phyloP scores from a whole-genome alignment of 495 filamentous ascomycete species.

The Hypoxylon perforatum region DNA sequence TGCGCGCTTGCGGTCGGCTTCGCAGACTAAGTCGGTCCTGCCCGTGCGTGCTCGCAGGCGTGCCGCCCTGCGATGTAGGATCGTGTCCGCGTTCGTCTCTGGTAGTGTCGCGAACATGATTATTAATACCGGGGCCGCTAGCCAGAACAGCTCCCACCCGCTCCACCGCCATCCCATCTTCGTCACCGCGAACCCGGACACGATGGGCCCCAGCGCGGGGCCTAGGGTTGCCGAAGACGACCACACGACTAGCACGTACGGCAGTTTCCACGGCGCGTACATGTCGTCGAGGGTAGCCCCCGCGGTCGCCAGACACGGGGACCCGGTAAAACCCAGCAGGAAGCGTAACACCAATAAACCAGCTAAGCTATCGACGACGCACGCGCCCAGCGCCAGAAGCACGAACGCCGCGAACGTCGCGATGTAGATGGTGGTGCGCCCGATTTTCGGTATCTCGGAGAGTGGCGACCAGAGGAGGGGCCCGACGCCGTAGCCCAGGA shows the following conservation, averaged over 20 bases:
- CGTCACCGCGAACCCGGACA: slow-evolving; percentile 66
- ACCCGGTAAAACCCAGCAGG: slow-evolving; percentile 77
- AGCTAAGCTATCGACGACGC: slow-evolving; percentile 74
- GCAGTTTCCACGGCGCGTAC: slow-evolving; percentile 72
- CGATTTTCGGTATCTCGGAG: slow-evolving; percentile 74
- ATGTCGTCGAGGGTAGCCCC: slow-evolving; percentile 87
- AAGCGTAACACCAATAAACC: slow-evolving; percentile 79
- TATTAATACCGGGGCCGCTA: slow-evolving; percentile 57
- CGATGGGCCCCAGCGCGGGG: slow-evolving; percentile 64
- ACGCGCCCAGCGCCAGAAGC: slow-evolving; percentile 78
- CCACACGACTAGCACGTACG: slow-evolving; percentile 76
- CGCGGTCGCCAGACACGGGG: slow-evolving; percentile 81
- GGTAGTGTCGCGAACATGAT: slow-evolving; percentile 56
- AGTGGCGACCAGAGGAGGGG: slow-evolving; percentile 59
- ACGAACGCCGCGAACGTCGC: slow-evolving; percentile 74
- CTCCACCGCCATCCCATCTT: slow-evolving; percentile 63
- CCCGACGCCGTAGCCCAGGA: slow-evolving; percentile 72
- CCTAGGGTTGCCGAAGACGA: slow-evolving; percentile 51
- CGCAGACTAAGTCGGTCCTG: slow-evolving; percentile 52
- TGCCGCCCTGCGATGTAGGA: slow-evolving; percentile 51
- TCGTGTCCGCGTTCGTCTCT: slow-evolving; percentile 60
- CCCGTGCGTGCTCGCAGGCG: slow-evolving; percentile 57
- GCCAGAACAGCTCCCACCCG: slow-evolving; percentile 65
- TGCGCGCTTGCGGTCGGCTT: slow-evolving; percentile 64
- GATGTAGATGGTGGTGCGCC: slow-evolving; percentile 75